These are phyloP conservation scores for Wickerhamomyces rabaulensis DNA, from an alignment of 805 yeast species.

Conservation along the genomic window DNA sequence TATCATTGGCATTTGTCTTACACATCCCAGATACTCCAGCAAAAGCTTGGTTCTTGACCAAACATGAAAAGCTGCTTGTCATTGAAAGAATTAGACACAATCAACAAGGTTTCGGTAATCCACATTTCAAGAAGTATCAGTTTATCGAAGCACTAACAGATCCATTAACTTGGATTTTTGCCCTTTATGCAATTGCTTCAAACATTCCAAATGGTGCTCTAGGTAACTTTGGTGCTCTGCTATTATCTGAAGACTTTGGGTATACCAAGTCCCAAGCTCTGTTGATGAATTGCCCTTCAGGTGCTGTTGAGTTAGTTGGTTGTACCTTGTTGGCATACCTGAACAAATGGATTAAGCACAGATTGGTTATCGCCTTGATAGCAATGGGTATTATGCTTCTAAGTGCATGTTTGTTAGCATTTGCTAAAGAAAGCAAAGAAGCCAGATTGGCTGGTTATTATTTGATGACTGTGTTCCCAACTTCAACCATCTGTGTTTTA, in stretches of 20 bases:
- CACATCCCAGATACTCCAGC: constrained; percentile 48
- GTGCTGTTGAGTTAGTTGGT: constrained; percentile 25
- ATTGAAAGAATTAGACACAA: constrained; percentile 49
- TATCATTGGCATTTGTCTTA: constrained; percentile 42
- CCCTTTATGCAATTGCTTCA: constrained; percentile 34
- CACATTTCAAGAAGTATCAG: constrained; percentile 49
- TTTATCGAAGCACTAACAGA: constrained; percentile 47
- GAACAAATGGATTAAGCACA: constrained; percentile 13
- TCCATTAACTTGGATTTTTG: constrained; percentile 42
- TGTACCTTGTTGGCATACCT: constrained; percentile 24
- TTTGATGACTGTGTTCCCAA: constrained; percentile 32
- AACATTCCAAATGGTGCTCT: constrained; percentile 51
- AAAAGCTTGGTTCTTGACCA: constrained; percentile 40
- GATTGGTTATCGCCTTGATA: constrained; percentile 18
- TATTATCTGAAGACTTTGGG: constrained; percentile 12
- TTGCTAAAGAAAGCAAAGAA: constrained; percentile 23
- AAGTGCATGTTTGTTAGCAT: constrained; percentile 30
- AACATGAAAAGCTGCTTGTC: constrained; percentile 41
- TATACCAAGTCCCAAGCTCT: constrained; percentile 8
- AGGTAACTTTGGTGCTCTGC: constrained; percentile 15
- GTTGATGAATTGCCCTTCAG: constrained; percentile 30
- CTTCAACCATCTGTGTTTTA: constrained; percentile 30
- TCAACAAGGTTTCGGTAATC: constrained; percentile 56
- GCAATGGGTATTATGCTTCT: constrained; percentile 7
- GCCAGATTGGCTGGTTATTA: constrained; percentile 21